Evolutionary conservation across 169 alveolate species (phyloP).

Genomic region (Plasmodium inui): DNA sequence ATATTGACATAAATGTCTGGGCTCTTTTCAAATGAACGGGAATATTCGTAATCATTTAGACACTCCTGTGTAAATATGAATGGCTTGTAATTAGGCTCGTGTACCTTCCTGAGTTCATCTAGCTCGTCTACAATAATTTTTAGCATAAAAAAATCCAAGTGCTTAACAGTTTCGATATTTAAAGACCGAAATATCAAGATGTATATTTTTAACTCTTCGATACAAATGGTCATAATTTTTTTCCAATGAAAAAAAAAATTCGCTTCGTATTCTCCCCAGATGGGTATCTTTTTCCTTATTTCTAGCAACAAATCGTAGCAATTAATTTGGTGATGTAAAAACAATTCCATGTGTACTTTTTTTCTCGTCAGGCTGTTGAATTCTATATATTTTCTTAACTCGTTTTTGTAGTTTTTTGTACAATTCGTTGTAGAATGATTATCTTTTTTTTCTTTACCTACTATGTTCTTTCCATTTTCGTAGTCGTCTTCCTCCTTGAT

Average conservation of each 20-base stretch:
- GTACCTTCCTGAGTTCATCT: constrained; percentile 68
- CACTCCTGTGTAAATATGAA: constrained; percentile 35
- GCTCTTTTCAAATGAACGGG: background rate
- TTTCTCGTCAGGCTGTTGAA: constrained; percentile 20
- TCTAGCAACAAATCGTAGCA: constrained; percentile 85
- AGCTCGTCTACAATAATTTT: constrained; percentile 55
- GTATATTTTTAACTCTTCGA: constrained; percentile 68
- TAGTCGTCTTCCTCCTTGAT: background rate
- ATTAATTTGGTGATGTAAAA: constrained; percentile 75
- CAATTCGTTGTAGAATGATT: background rate
- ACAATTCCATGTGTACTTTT: constrained; percentile 56
- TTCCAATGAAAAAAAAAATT: constrained; percentile 85
- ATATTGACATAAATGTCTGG: constrained; percentile 38
- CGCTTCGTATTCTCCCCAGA: constrained; percentile 84
- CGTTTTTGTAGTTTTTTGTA: background rate
- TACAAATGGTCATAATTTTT: constrained; percentile 74
- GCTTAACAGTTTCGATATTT: constrained; percentile 34
- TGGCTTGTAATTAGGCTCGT: constrained; percentile 41
- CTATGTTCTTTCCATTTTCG: background rate
- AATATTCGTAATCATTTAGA: constrained; percentile 7
- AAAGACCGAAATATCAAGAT: constrained; percentile 44
- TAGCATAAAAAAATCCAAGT: constrained; percentile 30
- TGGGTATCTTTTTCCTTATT: constrained; percentile 80
- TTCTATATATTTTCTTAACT: constrained; percentile 5
- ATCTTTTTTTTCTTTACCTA: background rate